phyloP scores from a whole-genome alignment of 116 monocot species.

The Trichopus zeylanicus region DNA sequence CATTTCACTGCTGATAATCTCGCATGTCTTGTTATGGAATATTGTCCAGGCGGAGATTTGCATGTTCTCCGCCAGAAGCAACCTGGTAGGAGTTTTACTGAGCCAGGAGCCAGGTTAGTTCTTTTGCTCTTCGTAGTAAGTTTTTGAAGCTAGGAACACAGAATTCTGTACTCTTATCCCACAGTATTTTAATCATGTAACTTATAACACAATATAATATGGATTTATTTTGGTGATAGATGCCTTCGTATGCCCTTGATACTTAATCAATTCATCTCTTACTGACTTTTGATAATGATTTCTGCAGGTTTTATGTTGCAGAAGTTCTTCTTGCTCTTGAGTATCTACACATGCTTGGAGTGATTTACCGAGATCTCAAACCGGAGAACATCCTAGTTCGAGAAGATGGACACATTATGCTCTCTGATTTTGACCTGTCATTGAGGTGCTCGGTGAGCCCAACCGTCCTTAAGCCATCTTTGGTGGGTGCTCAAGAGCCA shows the following conservation, averaged over 20 bases:
- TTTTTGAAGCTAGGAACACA: too few relatives aligned
- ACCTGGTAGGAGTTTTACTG: constrained; percentile 57
- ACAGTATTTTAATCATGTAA: too few relatives aligned
- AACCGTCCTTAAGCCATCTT: constrained; percentile 57
- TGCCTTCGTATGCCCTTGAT: not conserved
- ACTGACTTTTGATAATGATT: not conserved
- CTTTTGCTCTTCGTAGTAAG: not conserved
- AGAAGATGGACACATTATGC: constrained; percentile 96
- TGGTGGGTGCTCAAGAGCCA: constrained; percentile 26
- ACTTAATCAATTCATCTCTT: not conserved
- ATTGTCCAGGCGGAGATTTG: constrained; percentile 95
- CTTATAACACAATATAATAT: too few relatives aligned
- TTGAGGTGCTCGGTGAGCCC: constrained; percentile 71
- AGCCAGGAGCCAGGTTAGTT: constrained; percentile 87
- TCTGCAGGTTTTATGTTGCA: constrained; percentile 83
- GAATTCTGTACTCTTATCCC: too few relatives aligned
- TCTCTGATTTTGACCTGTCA: constrained; percentile 89
- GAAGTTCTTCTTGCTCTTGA: constrained; percentile 85
- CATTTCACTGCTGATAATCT: constrained; percentile 84
- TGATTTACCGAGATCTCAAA: constrained; percentile 89
- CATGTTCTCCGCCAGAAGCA: constrained; percentile 90
- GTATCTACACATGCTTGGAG: constrained; percentile 85
- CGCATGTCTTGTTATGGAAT: constrained; percentile 91
- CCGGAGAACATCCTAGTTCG: constrained; percentile 92
- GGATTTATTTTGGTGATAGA: too few relatives aligned